Base-by-base conservation (phyloP, 805 yeast species). In the Saccharomycopsis sp. region DNA sequence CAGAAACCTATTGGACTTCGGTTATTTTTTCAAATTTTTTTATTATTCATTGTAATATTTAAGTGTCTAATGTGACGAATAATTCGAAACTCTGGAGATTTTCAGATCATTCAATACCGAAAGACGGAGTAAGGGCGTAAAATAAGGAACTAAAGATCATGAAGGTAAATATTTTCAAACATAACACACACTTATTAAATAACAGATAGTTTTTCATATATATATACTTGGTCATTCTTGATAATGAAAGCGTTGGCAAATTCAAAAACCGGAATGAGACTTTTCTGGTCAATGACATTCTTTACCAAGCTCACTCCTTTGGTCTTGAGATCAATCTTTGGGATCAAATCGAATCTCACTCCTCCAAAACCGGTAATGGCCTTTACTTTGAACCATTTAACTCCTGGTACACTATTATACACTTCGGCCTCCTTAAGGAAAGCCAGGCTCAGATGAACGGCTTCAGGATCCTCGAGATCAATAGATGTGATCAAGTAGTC, bases 401-500 rank as follows among this genome's bases (percentile, higher is more conserved):
- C 67, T 0, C 68, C 66, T 17, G 66, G 64, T 24, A 68, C 62
- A 23, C 62, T 58, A 2, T 74, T 69, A 2, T 73, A 56, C 9
- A 12, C 24, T 17, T 42, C 38, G 8, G 59, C 52, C 54, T 8
- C 58, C 49, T n/a, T 54, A 41, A 12, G 55, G 53, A 35, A 41
- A 20, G 29, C 47, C 42, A 34, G 34, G 12, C n/a, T 23, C 42
- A 3, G 35, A 25, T 62, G 8, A 12, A 38, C 38, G 47, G 57
- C 54, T 17, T 59, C 59, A 14, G 53, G 29, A 19, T 53, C 53
- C 24, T 49, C 61, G 15, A 52, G 41, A 59, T 73, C 68, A 49
- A 65, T 65, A 38, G 73, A 75, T 1, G 82, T 74, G 49, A 85
- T 77, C 38, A 84, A 70, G 63, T 75, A 83, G 57, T 83, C 80